These are phyloP conservation scores for Solanum dulcamara DNA, from an alignment of 257 asterid genomes.

Conservation along the genomic window DNA sequence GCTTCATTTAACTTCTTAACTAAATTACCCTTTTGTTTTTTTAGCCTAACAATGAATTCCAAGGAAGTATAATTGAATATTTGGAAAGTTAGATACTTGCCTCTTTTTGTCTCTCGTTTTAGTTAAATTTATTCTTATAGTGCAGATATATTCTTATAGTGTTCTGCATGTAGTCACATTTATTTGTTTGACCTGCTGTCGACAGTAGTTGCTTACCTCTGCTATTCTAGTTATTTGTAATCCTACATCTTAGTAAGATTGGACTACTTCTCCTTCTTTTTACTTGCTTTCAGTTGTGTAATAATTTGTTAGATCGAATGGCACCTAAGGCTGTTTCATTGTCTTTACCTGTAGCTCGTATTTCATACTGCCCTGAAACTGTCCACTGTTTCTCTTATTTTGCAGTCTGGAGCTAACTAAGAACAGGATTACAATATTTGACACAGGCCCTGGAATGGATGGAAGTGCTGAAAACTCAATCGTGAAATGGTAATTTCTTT, in stretches of 20 bases:
- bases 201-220: neutral
- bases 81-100: neutral
- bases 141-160: neutral
- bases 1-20: neutral
- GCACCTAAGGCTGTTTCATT: neutral
- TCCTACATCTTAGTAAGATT: neutral
- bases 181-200: neutral
- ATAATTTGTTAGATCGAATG: neutral
- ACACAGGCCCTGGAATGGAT: slow-evolving; percentile 83
- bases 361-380: neutral
- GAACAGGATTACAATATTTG: slow-evolving; percentile 37
- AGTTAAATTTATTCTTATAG: neutral
- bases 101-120: neutral
- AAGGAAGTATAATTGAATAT: neutral
- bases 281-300: neutral
- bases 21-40: neutral
- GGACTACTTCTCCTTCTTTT: neutral
- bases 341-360: neutral
- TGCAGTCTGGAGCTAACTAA: slow-evolving; percentile 30
- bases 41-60: neutral
- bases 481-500: slow-evolving; percentile 46
- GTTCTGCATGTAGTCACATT: neutral
- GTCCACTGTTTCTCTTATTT: slow-evolving; percentile 8
- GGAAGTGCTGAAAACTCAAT: slow-evolving; percentile 45
- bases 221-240: neutral